These are phyloP conservation scores for Trametes cubensis DNA, from an alignment of 768 basidiomycete genomes.

Conservation along the genomic window DNA sequence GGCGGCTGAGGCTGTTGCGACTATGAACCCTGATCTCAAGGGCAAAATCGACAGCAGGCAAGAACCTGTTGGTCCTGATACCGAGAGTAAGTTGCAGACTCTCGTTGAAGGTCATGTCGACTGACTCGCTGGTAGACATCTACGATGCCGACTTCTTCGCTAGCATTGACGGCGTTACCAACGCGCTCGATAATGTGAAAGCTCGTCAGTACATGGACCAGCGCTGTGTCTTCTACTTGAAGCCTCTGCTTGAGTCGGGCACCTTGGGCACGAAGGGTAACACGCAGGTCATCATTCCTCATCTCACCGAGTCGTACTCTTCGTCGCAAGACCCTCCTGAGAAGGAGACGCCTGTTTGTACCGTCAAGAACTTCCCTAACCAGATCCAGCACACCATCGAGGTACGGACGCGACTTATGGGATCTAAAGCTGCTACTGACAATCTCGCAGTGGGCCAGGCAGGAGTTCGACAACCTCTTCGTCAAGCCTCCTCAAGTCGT, in stretches of 20 bases:
- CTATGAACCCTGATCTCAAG: slow-evolving; percentile 92
- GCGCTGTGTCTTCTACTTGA: slow-evolving; percentile 94
- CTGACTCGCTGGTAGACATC: slow-evolving; percentile 54
- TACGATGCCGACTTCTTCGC: slow-evolving; percentile 91
- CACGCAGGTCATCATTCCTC: slow-evolving; percentile 91
- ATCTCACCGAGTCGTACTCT: slow-evolving; percentile 94
- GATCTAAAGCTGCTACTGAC: slow-evolving; percentile 8
- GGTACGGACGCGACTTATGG: slow-evolving; percentile 44
- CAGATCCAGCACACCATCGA: slow-evolving; percentile 98
- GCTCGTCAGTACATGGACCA: slow-evolving; percentile 99
- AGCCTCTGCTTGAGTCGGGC: slow-evolving; percentile 94
- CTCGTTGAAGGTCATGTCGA: slow-evolving; percentile 12
- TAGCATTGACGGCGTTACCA: slow-evolving; percentile 89
- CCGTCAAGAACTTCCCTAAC: slow-evolving; percentile 99
- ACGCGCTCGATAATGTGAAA: slow-evolving; percentile 95
- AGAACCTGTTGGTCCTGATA: slow-evolving; percentile 89
- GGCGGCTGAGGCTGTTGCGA: slow-evolving; percentile 85
- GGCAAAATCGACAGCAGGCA: slow-evolving; percentile 89
- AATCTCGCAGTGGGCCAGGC: slow-evolving; percentile 78
- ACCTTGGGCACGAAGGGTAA: slow-evolving; percentile 99
- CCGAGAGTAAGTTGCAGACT: slow-evolving; percentile 71
- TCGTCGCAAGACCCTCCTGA: slow-evolving; percentile 99
- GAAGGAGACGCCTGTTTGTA: slow-evolving; percentile 95
- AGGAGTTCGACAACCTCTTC: slow-evolving; percentile 90
- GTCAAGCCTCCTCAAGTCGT: slow-evolving; percentile 93